A percentile compares a stretch with the other conserved stretches of the same genome.
Evolutionary conservation across 2,329 filamentous ascomycete genomes (phyloP).

Genomic region (Fusarium algeriense): DNA sequence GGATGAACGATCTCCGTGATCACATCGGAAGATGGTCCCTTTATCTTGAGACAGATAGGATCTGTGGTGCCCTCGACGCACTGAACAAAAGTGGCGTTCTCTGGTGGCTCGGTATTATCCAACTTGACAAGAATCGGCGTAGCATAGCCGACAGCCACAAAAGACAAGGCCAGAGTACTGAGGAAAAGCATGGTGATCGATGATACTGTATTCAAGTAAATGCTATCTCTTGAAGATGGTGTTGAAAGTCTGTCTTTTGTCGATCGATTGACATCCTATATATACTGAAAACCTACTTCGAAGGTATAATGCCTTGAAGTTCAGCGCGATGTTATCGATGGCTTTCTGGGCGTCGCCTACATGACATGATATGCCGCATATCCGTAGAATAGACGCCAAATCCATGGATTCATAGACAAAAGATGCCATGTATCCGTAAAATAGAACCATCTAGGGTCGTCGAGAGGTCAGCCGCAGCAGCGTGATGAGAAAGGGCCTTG

Average conservation of each 20-base stretch:
- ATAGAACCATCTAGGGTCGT: not conserved
- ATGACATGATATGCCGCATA: not conserved
- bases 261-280: not conserved
- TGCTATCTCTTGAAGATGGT: not conserved
- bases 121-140: not conserved
- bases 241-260: not conserved
- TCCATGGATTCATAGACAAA: not conserved
- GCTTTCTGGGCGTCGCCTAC: accelerated
- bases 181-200: not conserved
- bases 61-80: not conserved
- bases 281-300: not conserved
- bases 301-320: not conserved
- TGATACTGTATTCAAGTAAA: accelerated
- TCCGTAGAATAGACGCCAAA: not conserved
- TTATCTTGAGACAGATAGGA: not conserved
- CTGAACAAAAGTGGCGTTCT: not conserved
- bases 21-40: not conserved
- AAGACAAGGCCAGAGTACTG: not conserved
- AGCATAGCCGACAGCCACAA: not conserved
- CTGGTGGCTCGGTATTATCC: not conserved
- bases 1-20: not conserved
- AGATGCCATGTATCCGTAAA: not conserved
- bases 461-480: not conserved
- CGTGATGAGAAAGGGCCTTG: not conserved
- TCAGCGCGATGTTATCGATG: not conserved